A percentile compares a stretch with the other conserved stretches of the same genome.
Conservation (phyloP, 2,329 filamentous ascomycete genomes). For the Clonostachys byssicola region DNA sequence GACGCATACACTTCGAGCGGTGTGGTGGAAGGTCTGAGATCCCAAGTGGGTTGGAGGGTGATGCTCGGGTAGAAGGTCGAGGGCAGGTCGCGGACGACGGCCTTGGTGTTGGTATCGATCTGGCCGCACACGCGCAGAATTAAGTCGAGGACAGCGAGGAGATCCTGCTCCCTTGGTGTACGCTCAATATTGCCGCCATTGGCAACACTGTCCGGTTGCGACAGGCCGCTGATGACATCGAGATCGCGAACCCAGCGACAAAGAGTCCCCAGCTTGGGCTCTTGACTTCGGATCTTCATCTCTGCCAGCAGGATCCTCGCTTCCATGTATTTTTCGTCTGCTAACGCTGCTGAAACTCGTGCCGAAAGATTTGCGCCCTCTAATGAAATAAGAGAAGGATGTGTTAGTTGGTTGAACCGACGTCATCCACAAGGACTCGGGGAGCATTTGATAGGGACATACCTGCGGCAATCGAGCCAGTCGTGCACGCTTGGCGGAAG, state of each 20-base stretch:
- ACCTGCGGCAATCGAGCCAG: slow-evolving; percentile 43
- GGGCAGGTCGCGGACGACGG: slow-evolving; percentile 17
- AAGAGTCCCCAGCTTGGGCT: slow-evolving; percentile 63
- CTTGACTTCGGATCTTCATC: slow-evolving; percentile 63
- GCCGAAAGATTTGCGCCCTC: slow-evolving; percentile 61
- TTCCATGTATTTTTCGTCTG: slow-evolving; percentile 62
- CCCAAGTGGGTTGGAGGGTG: slow-evolving; percentile 56
- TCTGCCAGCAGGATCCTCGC: slow-evolving; percentile 62
- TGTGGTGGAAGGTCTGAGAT: slow-evolving; percentile 40
- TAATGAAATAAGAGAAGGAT: slow-evolving; percentile 7
- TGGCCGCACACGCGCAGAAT: slow-evolving; percentile 61
- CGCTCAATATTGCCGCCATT: slow-evolving; percentile 29
- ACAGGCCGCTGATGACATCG: slow-evolving; percentile 63
- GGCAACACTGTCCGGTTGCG: slow-evolving; percentile 36
- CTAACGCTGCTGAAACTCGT: slow-evolving; percentile 60
- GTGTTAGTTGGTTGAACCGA: neutral
- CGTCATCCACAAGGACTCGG: neutral
- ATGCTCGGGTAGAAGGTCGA: slow-evolving; percentile 52
- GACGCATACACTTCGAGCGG: slow-evolving; percentile 47
- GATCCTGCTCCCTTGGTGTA: slow-evolving; percentile 43
- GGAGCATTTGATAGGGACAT: neutral
- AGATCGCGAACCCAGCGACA: slow-evolving; percentile 71
- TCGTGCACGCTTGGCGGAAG: slow-evolving; percentile 65
- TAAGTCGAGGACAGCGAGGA: slow-evolving; percentile 58
- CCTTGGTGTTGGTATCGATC: slow-evolving; percentile 35